Evolutionary conservation across 805 yeast species (phyloP).

Genomic region (Candida chauliodis): DNA sequence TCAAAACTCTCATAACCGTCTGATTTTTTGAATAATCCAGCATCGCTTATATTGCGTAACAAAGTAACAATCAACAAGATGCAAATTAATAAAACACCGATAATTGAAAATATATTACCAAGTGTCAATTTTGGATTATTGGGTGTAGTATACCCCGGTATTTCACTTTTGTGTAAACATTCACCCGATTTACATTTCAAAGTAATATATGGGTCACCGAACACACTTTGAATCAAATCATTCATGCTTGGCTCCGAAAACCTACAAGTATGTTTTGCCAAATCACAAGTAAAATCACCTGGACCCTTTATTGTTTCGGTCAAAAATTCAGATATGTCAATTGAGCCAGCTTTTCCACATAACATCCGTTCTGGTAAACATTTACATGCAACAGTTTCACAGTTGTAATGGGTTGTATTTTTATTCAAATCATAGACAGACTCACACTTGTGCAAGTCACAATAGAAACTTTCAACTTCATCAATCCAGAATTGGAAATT

Average conservation of each 20-base stretch:
- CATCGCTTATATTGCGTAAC: conserved; percentile 49
- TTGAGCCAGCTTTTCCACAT: conserved; percentile 92
- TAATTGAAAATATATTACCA: conserved; percentile 45
- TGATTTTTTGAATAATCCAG: conserved; percentile 53
- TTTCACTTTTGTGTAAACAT: conserved; percentile 86
- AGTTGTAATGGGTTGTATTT: conserved; percentile 72
- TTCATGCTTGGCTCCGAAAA: conserved; percentile 97
- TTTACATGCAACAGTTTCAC: conserved; percentile 76
- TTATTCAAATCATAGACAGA: conserved; percentile 58
- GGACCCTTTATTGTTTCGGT: conserved; percentile 91
- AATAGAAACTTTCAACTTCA: conserved; percentile 82
- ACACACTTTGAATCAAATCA: conserved; percentile 80
- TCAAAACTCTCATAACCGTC: conserved; percentile 28
- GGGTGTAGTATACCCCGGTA: conserved; percentile 86
- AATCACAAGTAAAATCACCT: conserved; percentile 83
- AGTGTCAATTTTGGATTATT: conserved; percentile 42
- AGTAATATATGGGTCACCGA: conserved; percentile 92
- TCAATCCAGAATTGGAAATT: conserved; percentile 97
- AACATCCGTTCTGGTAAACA: conserved; percentile 91
- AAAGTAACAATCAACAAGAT: conserved; percentile 40
- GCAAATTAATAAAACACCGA: conserved; percentile 39
- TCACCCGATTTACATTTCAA: conserved; percentile 82
- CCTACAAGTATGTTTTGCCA: conserved; percentile 56
- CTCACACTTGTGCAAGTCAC: conserved; percentile 74
- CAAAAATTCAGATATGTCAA: conserved; percentile 89